Base-by-base conservation (phyloP, 352 stramenopile species). In the Aphanomyces euteiches region DNA sequence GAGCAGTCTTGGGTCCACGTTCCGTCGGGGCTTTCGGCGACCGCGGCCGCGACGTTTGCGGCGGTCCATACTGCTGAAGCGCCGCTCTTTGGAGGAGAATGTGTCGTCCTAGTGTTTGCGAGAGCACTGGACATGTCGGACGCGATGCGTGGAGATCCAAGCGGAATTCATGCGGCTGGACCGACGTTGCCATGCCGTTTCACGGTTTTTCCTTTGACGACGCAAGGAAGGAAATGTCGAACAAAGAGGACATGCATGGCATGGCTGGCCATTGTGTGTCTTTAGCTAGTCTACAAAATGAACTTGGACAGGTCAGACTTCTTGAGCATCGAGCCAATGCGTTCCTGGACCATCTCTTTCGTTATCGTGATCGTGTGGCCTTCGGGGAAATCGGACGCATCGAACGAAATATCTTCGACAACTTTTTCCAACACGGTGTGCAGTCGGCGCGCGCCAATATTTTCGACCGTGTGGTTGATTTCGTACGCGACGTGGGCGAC, bases 341-440 rank as follows among this genome's bases (percentile, higher is more conserved):
- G 90, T 72, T 97, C 87, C 48, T 92, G 74, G 48, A 99, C 97
- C 73, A 98, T 93, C 67, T 93, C 90, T 73, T 98, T 97, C 63
- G 92, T 96, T 50, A 99, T 91, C 28, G 83, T 90, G n/a, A 99
- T 78, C 59, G 76, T 90, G 60, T 84, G 79, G 38, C 84, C 85
- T 0, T 86, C 73, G 6, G 73, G 75, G 83, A 93, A 92, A 57
- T 99, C 96, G 59, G 96, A 94, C 61, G 96, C 96, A 74, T 99
- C 90, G 69, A 99, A 99, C 78, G 90, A 98, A 72, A 99, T 98
- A 61, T 98, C 92, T 76, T 99, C 97, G 69, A 99, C 96, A 19
- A 99, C 96, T 67, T 98, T 95, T 82, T 99, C 98, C 74, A 99
- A 75, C 59, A 95, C 82, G 39, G 97, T 99, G 83, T 99, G 97